Base-by-base conservation (phyloP, 768 basidiomycete species). In the Amylocystis lapponica region DNA sequence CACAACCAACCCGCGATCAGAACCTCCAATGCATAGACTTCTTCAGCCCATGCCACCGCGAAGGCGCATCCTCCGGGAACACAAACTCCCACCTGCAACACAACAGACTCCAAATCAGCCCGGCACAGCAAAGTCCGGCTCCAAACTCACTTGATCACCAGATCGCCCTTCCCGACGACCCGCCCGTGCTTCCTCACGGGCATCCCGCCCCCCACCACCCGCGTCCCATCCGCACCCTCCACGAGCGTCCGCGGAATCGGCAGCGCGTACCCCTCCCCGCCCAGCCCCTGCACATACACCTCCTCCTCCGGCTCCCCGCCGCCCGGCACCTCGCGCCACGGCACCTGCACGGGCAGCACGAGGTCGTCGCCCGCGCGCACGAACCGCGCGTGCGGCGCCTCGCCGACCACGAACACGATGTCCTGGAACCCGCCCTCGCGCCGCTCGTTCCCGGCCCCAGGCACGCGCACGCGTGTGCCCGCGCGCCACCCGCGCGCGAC, bases 181-280 rank as follows among this genome's bases (percentile, higher is more conserved):
- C 67, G 64, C 9, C 76, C 72, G 23, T 71, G 63, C n/a, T 74
- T 67, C 43, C 75, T 63, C 34, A 79, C 66, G 30, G 81, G 81
- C 83, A 86, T 86, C n/a, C 83, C 83, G 41, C 75, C 78, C 31
- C 77, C 80, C 53, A 66, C 67, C 41, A 81, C 63, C 30, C 70
- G 64, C 46, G 72, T 68, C 13, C 78, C 80, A 39, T 68, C 71
- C 41, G 75, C 62, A 4, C 62, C 64, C 52, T 69, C 69, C 50
- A 75, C 73, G 50, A 72, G 66, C 31, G 74, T 69, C 48, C 73
- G 73, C 44, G 81, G 77, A 42, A 84, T 70, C 27, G 63, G 58
- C 32, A 83, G 61, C 3, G 60, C 57, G 30, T 79, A 64, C 30
- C 72, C 66, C 49, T 76, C 64, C n/a, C 78, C 78, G 45, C 82